Evolutionary conservation across 2,329 filamentous ascomycete species (phyloP).

Genomic region (Phyllosticta ampelicida): DNA sequence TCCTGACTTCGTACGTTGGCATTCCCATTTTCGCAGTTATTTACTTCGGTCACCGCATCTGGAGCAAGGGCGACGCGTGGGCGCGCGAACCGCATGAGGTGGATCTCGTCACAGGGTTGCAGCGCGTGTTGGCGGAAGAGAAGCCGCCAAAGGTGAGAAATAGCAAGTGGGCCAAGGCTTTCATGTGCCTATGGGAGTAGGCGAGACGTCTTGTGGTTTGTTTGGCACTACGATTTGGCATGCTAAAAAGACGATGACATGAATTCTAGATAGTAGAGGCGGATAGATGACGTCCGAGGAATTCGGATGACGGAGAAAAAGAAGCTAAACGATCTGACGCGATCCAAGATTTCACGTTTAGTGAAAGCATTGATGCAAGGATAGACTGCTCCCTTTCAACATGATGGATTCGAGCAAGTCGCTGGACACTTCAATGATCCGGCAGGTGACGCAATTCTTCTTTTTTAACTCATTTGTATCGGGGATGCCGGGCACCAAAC

Average conservation of each 20-base stretch:
- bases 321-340: neutral
- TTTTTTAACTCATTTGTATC: too few species aligned
- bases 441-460: too few species aligned
- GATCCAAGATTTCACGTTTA: neutral
- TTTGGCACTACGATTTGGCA: neutral
- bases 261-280: neutral
- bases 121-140: constrained; percentile 23
- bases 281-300: neutral
- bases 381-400: too few species aligned
- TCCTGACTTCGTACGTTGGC: constrained; percentile 57
- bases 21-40: constrained; percentile 48
- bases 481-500: too few species aligned
- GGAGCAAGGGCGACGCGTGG: constrained; percentile 41
- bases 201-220: neutral
- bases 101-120: constrained; percentile 39
- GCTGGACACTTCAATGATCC: too few species aligned
- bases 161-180: constrained; percentile 17
- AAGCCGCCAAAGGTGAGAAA: constrained; percentile 18
- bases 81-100: constrained; percentile 38
- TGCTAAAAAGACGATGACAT: neutral
- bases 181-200: constrained; percentile 19
- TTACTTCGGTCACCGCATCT: constrained; percentile 43
- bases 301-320: neutral
- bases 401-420: too few species aligned
- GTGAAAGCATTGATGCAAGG: neutral